A percentile compares a stretch with the other conserved stretches of the same genome.
These are phyloP conservation scores for Claviceps sp. DNA, from an alignment of 2,329 filamentous ascomycete genomes.

Conservation along the genomic window DNA sequence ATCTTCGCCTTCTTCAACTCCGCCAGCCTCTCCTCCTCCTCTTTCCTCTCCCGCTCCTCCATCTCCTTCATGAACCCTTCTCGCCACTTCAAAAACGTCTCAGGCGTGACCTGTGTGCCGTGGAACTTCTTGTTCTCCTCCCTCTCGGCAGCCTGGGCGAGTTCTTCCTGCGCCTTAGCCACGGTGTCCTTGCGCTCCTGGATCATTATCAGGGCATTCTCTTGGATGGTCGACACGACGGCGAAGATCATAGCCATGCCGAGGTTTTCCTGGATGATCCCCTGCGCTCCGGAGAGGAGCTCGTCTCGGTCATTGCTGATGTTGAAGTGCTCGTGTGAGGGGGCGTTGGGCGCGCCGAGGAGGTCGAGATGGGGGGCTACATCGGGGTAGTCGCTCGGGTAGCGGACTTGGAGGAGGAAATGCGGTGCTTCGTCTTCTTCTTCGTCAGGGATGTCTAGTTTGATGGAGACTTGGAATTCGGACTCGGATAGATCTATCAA, in stretches of 20 bases:
- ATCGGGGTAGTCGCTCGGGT: slow-evolving; percentile 85
- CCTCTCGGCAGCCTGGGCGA: slow-evolving; percentile 49
- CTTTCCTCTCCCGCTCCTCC: slow-evolving; percentile 53
- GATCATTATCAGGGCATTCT: slow-evolving; percentile 77
- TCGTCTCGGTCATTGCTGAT: slow-evolving; percentile 64
- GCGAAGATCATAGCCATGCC: slow-evolving; percentile 98
- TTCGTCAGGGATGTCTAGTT: slow-evolving; percentile 61
- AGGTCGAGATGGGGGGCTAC: slow-evolving; percentile 73
- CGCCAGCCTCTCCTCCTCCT: slow-evolving; percentile 66
- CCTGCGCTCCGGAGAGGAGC: slow-evolving; percentile 57
- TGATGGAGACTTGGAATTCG: slow-evolving; percentile 74
- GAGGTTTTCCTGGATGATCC: slow-evolving; percentile 78
- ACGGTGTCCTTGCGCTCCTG: slow-evolving; percentile 54
- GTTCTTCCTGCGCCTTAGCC: slow-evolving; percentile 44
- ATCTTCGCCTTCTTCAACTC: slow-evolving; percentile 68
- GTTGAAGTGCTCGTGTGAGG: slow-evolving; percentile 60
- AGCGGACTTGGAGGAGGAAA: slow-evolving; percentile 73
- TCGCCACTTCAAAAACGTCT: slow-evolving; percentile 75
- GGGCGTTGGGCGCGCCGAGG: slow-evolving; percentile 54
- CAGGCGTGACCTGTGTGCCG: slow-evolving; percentile 74
- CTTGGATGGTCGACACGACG: slow-evolving; percentile 74
- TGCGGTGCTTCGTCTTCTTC: slow-evolving; percentile 51
- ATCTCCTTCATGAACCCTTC: slow-evolving; percentile 67
- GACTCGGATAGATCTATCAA: slow-evolving; percentile 71
- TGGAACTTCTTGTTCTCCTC: slow-evolving; percentile 97